These are phyloP conservation scores for Lachnellula subtilissima DNA, from an alignment of 2,329 filamentous ascomycete genomes.

Conservation along the genomic window DNA sequence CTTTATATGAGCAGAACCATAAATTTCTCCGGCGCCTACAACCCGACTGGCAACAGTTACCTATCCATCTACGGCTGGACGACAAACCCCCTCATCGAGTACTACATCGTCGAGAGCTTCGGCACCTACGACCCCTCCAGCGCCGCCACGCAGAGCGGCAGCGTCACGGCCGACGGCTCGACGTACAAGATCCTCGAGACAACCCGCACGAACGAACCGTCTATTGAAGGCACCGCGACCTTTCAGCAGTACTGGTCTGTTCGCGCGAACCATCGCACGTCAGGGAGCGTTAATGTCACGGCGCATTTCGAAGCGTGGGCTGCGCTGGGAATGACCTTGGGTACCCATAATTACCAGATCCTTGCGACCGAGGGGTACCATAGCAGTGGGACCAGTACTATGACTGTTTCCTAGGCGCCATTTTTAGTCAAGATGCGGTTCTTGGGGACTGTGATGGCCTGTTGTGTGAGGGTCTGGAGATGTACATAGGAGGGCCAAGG, in stretches of 20 bases:
- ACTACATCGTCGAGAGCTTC: slow-evolving; percentile 52
- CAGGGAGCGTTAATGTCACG: slow-evolving; percentile 44
- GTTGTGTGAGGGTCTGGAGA: background rate
- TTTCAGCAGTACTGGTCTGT: slow-evolving; percentile 53
- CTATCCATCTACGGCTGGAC: slow-evolving; percentile 55
- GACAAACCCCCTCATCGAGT: slow-evolving; percentile 12
- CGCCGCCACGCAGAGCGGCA: slow-evolving; percentile 43
- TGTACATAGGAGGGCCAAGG: too few species aligned
- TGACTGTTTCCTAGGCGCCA: background rate
- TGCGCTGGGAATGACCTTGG: slow-evolving; percentile 43
- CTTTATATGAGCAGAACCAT: slow-evolving; percentile 32
- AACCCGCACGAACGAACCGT: slow-evolving; percentile 31
- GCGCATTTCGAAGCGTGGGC: slow-evolving; percentile 52
- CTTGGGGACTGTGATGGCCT: background rate
- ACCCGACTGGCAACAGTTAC: slow-evolving; percentile 41
- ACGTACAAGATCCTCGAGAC: slow-evolving; percentile 43
- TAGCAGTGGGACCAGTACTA: background rate
- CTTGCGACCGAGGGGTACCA: background rate
- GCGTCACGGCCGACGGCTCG: slow-evolving; percentile 46
- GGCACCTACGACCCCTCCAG: slow-evolving; percentile 37
- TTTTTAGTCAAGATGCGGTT: background rate
- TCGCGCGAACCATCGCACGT: slow-evolving; percentile 43
- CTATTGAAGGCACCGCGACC: slow-evolving; percentile 47
- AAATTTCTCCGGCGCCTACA: slow-evolving; percentile 39
- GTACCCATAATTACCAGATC: slow-evolving; percentile 26